Conservation (phyloP, 179 eudicot species). For the Gypsophila paniculata region DNA sequence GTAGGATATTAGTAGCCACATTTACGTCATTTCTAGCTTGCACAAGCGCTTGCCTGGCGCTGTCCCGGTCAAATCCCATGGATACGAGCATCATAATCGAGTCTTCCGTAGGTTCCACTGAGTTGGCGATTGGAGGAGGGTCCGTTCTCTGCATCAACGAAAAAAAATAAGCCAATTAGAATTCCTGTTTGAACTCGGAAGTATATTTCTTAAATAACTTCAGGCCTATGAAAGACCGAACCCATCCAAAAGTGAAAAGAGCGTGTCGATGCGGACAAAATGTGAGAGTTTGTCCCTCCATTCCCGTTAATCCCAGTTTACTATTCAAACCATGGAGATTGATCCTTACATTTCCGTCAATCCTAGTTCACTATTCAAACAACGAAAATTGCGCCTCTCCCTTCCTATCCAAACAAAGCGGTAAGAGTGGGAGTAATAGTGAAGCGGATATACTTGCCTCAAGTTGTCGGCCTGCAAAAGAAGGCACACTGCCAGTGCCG, state of each 20-base stretch:
- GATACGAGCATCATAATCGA: constrained; percentile 69
- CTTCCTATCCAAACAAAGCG: too few relatives aligned
- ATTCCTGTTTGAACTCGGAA: background rate
- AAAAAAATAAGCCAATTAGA: background rate
- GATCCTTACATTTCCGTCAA: too few relatives aligned
- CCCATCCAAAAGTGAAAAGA: too few relatives aligned
- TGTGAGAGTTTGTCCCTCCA: too few relatives aligned
- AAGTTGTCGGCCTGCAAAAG: constrained; percentile 50
- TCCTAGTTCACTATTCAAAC: too few relatives aligned
- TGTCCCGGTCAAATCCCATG: constrained; percentile 82
- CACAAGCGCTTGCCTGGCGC: constrained; percentile 78
- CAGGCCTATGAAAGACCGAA: background rate
- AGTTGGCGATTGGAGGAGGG: constrained; percentile 33
- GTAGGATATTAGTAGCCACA: constrained; percentile 87
- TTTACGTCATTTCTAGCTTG: constrained; percentile 84
- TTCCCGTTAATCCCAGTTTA: too few relatives aligned
- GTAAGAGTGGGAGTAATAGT: background rate
- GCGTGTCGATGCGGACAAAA: too few relatives aligned
- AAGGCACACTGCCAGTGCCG: constrained; percentile 46
- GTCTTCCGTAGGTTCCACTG: constrained; percentile 70
- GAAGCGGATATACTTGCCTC: constrained; percentile 53
- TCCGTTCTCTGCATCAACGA: constrained; percentile 33
- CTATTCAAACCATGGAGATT: too few relatives aligned
- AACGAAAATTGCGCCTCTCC: too few relatives aligned
- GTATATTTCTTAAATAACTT: background rate